Base-by-base conservation (phyloP, 495 filamentous ascomycete species). In the Podospora comata region DNA sequence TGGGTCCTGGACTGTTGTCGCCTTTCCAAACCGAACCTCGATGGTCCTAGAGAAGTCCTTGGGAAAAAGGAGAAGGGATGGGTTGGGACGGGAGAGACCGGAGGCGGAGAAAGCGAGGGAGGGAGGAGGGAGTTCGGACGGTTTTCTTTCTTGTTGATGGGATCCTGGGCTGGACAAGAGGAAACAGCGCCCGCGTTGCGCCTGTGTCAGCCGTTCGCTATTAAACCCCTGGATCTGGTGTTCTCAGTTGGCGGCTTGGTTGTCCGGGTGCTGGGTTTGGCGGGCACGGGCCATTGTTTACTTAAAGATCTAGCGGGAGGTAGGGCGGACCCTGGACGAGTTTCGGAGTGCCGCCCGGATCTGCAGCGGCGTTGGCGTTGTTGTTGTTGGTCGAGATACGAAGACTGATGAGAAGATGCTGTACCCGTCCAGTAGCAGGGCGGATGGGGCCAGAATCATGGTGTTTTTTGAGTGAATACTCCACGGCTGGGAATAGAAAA, bases 211-310 rank as follows among this genome's bases (percentile, higher is more conserved):
- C 39, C 60, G 23, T 34, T 62, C 59, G 62, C 56, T 70, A 70
- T 72, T 70, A 70, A 70, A 65, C 18, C 23, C 23, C 27, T 59
- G 28, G 27, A 16, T 11, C 60, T 53, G 3, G 39, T 48, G 39
- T 48, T 48, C 39, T 48, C 23, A 58, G 55, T 58, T 20, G 55
- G 55, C n/a, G 55, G 55, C 39, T 3, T 73, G 72, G 72, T 76
- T 76, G 74, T 72, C 72, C 44, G 71, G 74, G 72, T 71, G 67
- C 61, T 72, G 71, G 18, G 28, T 63, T 28, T 62, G 61, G 53
- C 20, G 73, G 61, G 74, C 74, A 76, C 74, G 71, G 73, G 74
- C 74, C 74, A 76, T 74, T 76, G 74, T 76, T 76, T 76, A 76
- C 74, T 74, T 73, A 18, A 48, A 53, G 30, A 63, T 66, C 30